These are phyloP conservation scores for Epichloe scottii DNA, from an alignment of 2,329 filamentous ascomycete genomes.

Conservation along the genomic window DNA sequence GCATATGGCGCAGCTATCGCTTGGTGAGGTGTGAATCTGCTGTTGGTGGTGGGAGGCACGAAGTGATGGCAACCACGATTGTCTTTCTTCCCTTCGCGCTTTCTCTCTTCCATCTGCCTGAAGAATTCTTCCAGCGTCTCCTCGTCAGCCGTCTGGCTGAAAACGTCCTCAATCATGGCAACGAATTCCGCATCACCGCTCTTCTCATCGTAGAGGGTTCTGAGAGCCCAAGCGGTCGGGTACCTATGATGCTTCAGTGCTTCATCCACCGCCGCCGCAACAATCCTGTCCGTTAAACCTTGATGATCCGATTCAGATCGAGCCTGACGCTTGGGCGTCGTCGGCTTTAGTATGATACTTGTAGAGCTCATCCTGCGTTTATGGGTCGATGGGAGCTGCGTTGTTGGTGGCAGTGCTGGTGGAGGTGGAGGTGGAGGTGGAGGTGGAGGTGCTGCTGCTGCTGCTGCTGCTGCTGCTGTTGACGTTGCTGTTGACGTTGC, in stretches of 20 bases:
- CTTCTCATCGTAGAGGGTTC: conserved; percentile 47
- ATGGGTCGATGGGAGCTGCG: neutral
- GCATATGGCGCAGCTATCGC: conserved; percentile 37
- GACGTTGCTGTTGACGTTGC: conserved; percentile 1
- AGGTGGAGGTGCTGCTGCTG: conserved; percentile 1
- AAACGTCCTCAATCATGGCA: conserved; percentile 45
- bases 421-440: conserved; percentile 10
- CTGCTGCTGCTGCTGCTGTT: conserved; percentile 7
- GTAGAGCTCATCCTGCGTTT: conserved; percentile 6
- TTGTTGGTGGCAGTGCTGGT: conserved; percentile 1
- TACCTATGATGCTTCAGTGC: conserved; percentile 44
- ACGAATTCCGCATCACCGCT: conserved; percentile 38
- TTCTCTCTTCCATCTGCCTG: conserved; percentile 38
- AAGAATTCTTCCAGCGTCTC: conserved; percentile 39
- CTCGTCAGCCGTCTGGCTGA: conserved; percentile 41
- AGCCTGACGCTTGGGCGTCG: conserved; percentile 9
- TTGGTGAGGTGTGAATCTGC: conserved; percentile 29
- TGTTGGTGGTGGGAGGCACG: conserved; percentile 32
- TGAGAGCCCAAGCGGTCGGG: conserved; percentile 49
- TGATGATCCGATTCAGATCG: conserved; percentile 22
- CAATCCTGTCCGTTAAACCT: conserved; percentile 36
- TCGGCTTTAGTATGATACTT: conserved; percentile 6
- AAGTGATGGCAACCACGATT: conserved; percentile 42
- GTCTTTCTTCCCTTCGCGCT: conserved; percentile 42
- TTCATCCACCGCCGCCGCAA: conserved; percentile 46